These are phyloP conservation scores for Daldinia loculata DNA, from an alignment of 495 filamentous ascomycete species.

Conservation along the genomic window DNA sequence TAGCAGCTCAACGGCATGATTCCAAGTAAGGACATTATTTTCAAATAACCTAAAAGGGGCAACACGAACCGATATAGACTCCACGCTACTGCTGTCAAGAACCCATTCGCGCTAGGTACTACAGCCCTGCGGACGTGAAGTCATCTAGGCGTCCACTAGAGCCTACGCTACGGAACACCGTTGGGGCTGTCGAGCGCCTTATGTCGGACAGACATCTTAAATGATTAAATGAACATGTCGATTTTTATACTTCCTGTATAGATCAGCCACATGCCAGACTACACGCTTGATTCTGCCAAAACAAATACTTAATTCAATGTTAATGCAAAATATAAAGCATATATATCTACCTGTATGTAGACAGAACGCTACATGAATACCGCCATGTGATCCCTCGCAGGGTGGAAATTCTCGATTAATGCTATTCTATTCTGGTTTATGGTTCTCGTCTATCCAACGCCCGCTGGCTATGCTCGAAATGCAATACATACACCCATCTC, in stretches of 20 bases:
- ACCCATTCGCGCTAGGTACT: background rate
- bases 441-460: slow-evolving; percentile 10
- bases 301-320: no score
- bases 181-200: background rate
- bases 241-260: background rate
- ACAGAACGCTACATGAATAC: no score
- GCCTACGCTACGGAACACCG: background rate
- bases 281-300: no score
- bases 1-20: background rate
- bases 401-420: background rate
- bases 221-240: background rate
- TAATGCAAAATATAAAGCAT: no score
- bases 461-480: slow-evolving; percentile 4
- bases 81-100: background rate
- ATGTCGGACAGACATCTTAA: background rate
- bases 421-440: background rate
- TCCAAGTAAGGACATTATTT: background rate
- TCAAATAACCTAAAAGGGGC: background rate
- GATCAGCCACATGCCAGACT: no score
- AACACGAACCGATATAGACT: background rate
- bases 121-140: background rate
- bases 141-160: background rate
- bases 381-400: no score
- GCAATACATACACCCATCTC: background rate
- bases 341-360: no score